These are phyloP conservation scores for Phytophthora rubi DNA, from an alignment of 352 stramenopile species.

Conservation along the genomic window DNA sequence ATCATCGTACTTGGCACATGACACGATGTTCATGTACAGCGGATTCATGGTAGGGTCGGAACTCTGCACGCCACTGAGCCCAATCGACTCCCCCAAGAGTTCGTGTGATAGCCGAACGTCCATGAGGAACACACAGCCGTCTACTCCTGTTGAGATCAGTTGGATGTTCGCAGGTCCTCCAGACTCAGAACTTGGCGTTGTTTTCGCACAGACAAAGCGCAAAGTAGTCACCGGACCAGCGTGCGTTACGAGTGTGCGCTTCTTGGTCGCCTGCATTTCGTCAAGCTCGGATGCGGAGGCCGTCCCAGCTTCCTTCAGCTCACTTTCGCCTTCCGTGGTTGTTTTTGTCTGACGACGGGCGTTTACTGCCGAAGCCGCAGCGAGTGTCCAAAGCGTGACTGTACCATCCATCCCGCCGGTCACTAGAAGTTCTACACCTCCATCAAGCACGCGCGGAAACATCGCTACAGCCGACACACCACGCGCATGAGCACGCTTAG, in stretches of 20 bases:
- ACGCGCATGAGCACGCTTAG: constrained; percentile 57
- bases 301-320: constrained; percentile 3
- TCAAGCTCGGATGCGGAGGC: constrained; percentile 43
- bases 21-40: constrained; percentile 67
- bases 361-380: constrained; percentile 29
- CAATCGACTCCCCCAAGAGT: constrained; percentile 39
- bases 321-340: constrained; percentile 3
- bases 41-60: constrained; percentile 45
- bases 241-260: constrained; percentile 68
- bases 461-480: constrained; percentile 59
- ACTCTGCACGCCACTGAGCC: constrained; percentile 6
- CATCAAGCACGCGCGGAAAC: constrained; percentile 48
- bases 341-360: constrained; percentile 14
- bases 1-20: constrained; percentile 76
- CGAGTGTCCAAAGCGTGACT: constrained; percentile 76
- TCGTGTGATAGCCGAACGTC: constrained; percentile 52
- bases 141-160: constrained; percentile 64
- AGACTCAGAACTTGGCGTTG: constrained; percentile 8
- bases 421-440: constrained; percentile 63
- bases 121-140: constrained; percentile 72
- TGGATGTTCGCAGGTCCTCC: constrained; percentile 42
- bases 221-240: constrained; percentile 63
- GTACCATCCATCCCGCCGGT: constrained; percentile 68
- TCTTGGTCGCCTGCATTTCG: constrained; percentile 71
- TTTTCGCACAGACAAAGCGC: constrained; percentile 47